A percentile compares a stretch with the other conserved stretches of the same genome.
phyloP scores from a whole-genome alignment of 176 grass and related monocot genomes.

The Zizania latifolia region DNA sequence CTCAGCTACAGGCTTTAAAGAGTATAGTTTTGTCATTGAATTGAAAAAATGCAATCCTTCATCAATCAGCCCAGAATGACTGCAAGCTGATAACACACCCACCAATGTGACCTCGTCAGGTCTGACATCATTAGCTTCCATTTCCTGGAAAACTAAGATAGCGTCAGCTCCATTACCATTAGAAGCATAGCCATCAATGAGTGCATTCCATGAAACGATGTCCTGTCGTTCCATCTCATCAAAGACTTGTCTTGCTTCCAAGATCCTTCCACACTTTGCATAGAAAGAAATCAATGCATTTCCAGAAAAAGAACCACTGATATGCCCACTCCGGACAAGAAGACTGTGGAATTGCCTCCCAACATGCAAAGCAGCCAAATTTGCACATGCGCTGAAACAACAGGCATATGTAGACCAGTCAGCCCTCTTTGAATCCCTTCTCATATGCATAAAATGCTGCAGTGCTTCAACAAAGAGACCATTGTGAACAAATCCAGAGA shows the following conservation, averaged over 20 bases:
- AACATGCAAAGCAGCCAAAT: slow-evolving; percentile 29
- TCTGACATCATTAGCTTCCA: slow-evolving; percentile 25
- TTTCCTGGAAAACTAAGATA: slow-evolving; percentile 41
- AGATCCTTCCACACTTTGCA: slow-evolving; percentile 52
- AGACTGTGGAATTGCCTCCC: slow-evolving; percentile 51
- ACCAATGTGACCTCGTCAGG: slow-evolving; percentile 56
- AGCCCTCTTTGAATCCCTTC: slow-evolving; percentile 19
- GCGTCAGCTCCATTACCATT: slow-evolving; percentile 37
- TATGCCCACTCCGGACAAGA: slow-evolving; percentile 36
- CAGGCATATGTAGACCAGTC: slow-evolving; percentile 62
- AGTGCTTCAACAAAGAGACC: slow-evolving; percentile 39
- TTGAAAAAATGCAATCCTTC: slow-evolving; percentile 45
- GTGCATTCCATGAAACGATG: slow-evolving; percentile 58
- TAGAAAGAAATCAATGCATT: slow-evolving; percentile 54
- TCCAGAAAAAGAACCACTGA: slow-evolving; percentile 24
- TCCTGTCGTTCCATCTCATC: slow-evolving; percentile 42
- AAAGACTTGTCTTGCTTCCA: slow-evolving; percentile 40
- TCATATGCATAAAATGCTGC: slow-evolving; percentile 42
- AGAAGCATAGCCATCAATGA: slow-evolving; percentile 62
- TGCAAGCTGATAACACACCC: slow-evolving; percentile 48
- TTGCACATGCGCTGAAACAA: slow-evolving; percentile 44
- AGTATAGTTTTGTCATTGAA: slow-evolving; percentile 34
- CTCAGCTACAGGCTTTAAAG: slow-evolving; percentile 39
- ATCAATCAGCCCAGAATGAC: slow-evolving; percentile 36
- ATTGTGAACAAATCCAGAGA: slow-evolving; percentile 56